These are phyloP conservation scores for Pittosporum tobira DNA, from an alignment of 129 eudicot species.

Conservation along the genomic window DNA sequence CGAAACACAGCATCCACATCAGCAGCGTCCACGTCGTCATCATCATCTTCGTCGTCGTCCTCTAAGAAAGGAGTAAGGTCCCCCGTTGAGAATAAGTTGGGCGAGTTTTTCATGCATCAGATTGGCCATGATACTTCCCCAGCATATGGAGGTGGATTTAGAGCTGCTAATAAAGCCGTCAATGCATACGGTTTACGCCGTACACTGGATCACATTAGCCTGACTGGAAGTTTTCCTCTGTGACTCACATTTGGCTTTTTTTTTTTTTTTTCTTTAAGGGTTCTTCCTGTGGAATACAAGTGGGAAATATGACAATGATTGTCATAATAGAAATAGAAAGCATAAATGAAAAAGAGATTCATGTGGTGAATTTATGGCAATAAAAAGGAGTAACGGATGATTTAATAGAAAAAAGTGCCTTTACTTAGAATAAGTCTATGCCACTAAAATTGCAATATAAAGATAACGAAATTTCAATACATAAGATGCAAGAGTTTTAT, in stretches of 20 bases:
- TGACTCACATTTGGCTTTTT: no score
- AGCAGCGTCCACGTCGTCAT: slow-evolving; percentile 32
- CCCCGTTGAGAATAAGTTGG: slow-evolving; percentile 61
- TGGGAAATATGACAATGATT: background rate
- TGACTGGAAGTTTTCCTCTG: slow-evolving; percentile 68
- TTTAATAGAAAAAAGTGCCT: no score
- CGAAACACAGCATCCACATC: slow-evolving; percentile 59
- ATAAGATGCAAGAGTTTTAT: no score
- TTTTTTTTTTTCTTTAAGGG: no score
- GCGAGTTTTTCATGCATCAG: slow-evolving; percentile 89
- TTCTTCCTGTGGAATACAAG: no score
- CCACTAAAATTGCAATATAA: no score
- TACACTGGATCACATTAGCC: slow-evolving; percentile 76
- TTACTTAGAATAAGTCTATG: no score
- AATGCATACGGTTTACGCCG: slow-evolving; percentile 69
- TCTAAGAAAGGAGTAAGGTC: slow-evolving; percentile 92
- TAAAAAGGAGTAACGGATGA: no score
- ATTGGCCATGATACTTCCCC: slow-evolving; percentile 83
- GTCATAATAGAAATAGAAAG: background rate
- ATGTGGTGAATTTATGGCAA: no score
- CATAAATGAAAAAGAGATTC: no score
- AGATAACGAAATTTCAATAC: no score
- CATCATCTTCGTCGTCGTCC: slow-evolving; percentile 31
- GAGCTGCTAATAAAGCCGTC: slow-evolving; percentile 86
- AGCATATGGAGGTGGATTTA: slow-evolving; percentile 93